Evolutionary conservation across 441 rosid genomes (phyloP).

Genomic region (Breynia disticha): DNA sequence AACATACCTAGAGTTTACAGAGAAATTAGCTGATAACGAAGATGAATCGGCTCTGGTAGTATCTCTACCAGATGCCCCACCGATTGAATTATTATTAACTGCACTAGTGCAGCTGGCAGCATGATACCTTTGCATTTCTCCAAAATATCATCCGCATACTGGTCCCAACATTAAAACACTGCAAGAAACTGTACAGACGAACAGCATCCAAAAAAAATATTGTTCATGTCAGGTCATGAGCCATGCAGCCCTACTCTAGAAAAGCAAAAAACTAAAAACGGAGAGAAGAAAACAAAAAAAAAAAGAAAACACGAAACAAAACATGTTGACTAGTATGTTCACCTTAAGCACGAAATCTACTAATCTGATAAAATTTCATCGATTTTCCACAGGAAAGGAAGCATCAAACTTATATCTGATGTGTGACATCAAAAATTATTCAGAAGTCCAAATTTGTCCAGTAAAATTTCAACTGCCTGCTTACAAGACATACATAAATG

Average conservation of each 20-base stretch:
- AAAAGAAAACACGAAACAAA: too few relatives aligned
- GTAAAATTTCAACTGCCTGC: too few relatives aligned
- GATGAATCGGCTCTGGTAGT: constrained; percentile 67
- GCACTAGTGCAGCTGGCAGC: constrained; percentile 82
- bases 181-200: constrained; percentile 27
- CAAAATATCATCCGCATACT: constrained; percentile 82
- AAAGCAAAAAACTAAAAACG: not conserved
- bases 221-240: not conserved
- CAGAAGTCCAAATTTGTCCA: too few relatives aligned
- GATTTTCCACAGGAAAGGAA: too few relatives aligned
- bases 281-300: not conserved
- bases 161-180: constrained; percentile 60
- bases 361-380: too few relatives aligned
- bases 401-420: too few relatives aligned
- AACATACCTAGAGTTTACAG: constrained; percentile 65
- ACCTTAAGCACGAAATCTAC: too few relatives aligned
- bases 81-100: constrained; percentile 71
- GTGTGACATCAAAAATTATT: too few relatives aligned
- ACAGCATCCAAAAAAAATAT: constrained; percentile 26
- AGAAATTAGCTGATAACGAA: constrained; percentile 44
- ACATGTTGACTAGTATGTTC: too few relatives aligned
- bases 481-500: too few relatives aligned
- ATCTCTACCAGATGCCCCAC: constrained; percentile 80
- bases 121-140: constrained; percentile 99
- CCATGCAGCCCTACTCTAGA: not conserved